A percentile compares a stretch with the other conserved stretches of the same genome.
Conservation (phyloP, 257 asterid species). For the Salvia rosmarinus region DNA sequence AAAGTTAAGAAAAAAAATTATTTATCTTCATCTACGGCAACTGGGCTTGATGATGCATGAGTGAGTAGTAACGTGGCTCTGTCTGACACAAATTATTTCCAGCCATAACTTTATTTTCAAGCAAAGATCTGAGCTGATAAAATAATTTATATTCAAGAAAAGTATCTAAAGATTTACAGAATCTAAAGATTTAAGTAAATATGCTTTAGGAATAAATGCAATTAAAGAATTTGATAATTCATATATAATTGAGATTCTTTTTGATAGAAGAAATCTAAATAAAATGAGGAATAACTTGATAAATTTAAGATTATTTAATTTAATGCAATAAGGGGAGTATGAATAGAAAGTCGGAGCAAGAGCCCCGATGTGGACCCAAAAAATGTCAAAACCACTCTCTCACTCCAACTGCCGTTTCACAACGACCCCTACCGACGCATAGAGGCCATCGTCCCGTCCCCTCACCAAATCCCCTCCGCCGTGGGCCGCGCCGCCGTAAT, state of each 20-base stretch:
- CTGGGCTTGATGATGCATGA: slow-evolving; percentile 6
- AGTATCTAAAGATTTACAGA: too few species aligned
- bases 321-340: too few species aligned
- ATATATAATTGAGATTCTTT: too few species aligned
- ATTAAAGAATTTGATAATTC: too few species aligned
- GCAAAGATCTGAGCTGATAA: not conserved
- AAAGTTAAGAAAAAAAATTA: too few species aligned
- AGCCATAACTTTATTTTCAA: slow-evolving; percentile 16
- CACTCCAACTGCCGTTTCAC: slow-evolving; percentile 37
- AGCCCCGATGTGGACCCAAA: slow-evolving; percentile 33
- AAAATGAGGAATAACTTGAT: too few species aligned
- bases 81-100: slow-evolving; percentile 20
- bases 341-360: too few species aligned
- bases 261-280: too few species aligned
- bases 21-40: slow-evolving; percentile 12
- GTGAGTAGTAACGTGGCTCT: slow-evolving; percentile 23
- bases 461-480: slow-evolving; percentile 20
- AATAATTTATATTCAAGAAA: too few species aligned
- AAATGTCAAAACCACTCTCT: slow-evolving; percentile 22
- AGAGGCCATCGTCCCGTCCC: slow-evolving; percentile 12
- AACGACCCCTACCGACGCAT: slow-evolving; percentile 32
- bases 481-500: slow-evolving; percentile 12
- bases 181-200: too few species aligned
- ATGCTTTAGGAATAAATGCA: too few species aligned
- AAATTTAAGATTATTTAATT: too few species aligned